A percentile compares a stretch with the other conserved stretches of the same genome.
phyloP scores from a whole-genome alignment of 1,284 basidiomycete species.

The Irpex sp. region DNA sequence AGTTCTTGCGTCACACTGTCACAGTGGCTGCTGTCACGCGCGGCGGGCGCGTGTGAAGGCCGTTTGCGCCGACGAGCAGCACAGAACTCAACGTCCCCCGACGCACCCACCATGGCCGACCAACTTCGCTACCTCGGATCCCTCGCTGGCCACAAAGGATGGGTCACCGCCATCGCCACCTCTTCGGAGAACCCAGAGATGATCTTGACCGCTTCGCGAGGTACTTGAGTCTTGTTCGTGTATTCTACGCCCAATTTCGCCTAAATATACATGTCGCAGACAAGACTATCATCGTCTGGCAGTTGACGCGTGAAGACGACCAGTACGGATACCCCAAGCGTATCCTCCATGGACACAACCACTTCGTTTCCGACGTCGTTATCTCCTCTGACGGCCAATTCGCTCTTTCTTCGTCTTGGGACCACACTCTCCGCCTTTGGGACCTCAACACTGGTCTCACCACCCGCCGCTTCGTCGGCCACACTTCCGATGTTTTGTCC shows the following conservation, averaged over 20 bases:
- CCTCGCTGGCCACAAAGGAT: slow-evolving; percentile 93
- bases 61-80: slow-evolving; percentile 27
- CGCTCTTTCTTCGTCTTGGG: slow-evolving; percentile 99
- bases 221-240: slow-evolving; percentile 44
- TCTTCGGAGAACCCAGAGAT: slow-evolving; percentile 96
- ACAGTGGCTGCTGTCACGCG: slow-evolving; percentile 59
- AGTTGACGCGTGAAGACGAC: slow-evolving; percentile 94
- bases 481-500: slow-evolving; percentile 96
- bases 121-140: slow-evolving; percentile 87
- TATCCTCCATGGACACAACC: slow-evolving; percentile 98
- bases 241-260: slow-evolving; percentile 16
- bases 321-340: slow-evolving; percentile 94
- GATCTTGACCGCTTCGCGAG: slow-evolving; percentile 95
- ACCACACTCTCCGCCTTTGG: slow-evolving; percentile 99
- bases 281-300: slow-evolving; percentile 99
- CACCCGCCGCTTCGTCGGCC: slow-evolving; percentile 96
- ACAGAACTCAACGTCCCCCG: slow-evolving; percentile 12
- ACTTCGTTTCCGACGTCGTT: slow-evolving; percentile 99
- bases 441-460: slow-evolving; percentile 95
- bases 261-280: slow-evolving; percentile 46
- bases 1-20: slow-evolving; percentile 33
- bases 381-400: slow-evolving; percentile 99
- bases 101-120: slow-evolving; percentile 27
- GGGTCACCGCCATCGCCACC: slow-evolving; percentile 96
- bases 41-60: slow-evolving; percentile 12